phyloP scores from a whole-genome alignment of 129 eudicot genomes.

The Centaurea solstitialis region DNA sequence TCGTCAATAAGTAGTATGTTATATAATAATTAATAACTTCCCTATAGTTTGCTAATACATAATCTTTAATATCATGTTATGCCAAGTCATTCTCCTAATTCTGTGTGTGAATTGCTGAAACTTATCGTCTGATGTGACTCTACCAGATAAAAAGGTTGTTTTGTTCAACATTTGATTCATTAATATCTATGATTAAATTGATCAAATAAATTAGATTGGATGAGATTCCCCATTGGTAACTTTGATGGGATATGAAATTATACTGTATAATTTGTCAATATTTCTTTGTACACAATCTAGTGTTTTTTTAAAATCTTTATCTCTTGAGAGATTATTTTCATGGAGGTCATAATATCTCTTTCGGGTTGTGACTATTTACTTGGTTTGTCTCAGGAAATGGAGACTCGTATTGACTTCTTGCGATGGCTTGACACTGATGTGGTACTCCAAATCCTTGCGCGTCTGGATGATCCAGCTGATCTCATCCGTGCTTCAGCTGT shows the following conservation, averaged over 20 bases:
- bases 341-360: neutral
- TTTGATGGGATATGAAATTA: neutral
- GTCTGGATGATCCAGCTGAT: slow-evolving; percentile 67
- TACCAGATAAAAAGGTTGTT: neutral
- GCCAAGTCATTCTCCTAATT: too few relatives aligned
- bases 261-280: neutral
- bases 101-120: too few relatives aligned
- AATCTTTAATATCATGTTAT: too few relatives aligned
- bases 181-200: neutral
- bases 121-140: neutral
- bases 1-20: too few relatives aligned
- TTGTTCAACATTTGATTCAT: neutral
- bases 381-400: slow-evolving; percentile 17
- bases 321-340: neutral
- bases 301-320: too few relatives aligned
- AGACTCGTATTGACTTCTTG: slow-evolving; percentile 45
- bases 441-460: slow-evolving; percentile 41
- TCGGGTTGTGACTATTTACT: neutral
- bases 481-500: slow-evolving; percentile 62
- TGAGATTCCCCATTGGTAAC: neutral
- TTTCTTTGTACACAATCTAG: neutral
- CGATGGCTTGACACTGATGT: slow-evolving; percentile 57
- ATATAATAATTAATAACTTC: too few relatives aligned
- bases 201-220: neutral
- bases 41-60: too few relatives aligned